Conservation (phyloP, 2,329 filamentous ascomycete genomes). For the Phymatotrichopsis omnivora region DNA sequence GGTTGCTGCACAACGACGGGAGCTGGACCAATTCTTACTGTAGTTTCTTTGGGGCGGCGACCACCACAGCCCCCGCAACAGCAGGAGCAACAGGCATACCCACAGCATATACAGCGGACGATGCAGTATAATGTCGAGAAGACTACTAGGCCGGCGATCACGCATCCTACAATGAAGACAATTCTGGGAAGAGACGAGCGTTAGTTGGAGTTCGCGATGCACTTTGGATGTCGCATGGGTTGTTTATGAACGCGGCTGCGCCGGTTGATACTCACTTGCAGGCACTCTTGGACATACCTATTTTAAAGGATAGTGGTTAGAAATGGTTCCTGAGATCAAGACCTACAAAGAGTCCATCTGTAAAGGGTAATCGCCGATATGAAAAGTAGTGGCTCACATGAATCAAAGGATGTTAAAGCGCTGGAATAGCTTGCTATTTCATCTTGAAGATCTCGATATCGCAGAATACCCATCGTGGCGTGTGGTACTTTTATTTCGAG, state of each 20-base stretch:
- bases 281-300: slow-evolving; percentile 19
- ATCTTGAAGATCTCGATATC: slow-evolving; percentile 1
- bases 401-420: slow-evolving; percentile 22
- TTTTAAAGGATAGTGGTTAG: background rate
- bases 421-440: slow-evolving; percentile 8
- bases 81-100: slow-evolving; percentile 25
- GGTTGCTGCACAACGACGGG: slow-evolving; percentile 10
- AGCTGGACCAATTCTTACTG: slow-evolving; percentile 1
- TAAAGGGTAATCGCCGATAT: too few relatives aligned
- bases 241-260: background rate
- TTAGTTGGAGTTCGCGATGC: background rate
- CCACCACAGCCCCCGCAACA: slow-evolving; percentile 27
- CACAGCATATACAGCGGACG: slow-evolving; percentile 29
- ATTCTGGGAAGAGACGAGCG: slow-evolving; percentile 25
- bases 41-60: slow-evolving; percentile 9
- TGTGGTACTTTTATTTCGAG: background rate
- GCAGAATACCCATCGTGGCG: background rate
- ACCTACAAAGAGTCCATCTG: background rate
- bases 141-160: slow-evolving; percentile 28
- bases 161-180: slow-evolving; percentile 30
- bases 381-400: too few relatives aligned
- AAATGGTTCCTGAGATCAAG: background rate
- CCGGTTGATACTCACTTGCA: slow-evolving; percentile 21
- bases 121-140: slow-evolving; percentile 30
- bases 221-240: background rate